A percentile compares a stretch with the other conserved stretches of the same genome.
Evolutionary conservation across 805 yeast species (phyloP).

Genomic region (Candida krabiensis): DNA sequence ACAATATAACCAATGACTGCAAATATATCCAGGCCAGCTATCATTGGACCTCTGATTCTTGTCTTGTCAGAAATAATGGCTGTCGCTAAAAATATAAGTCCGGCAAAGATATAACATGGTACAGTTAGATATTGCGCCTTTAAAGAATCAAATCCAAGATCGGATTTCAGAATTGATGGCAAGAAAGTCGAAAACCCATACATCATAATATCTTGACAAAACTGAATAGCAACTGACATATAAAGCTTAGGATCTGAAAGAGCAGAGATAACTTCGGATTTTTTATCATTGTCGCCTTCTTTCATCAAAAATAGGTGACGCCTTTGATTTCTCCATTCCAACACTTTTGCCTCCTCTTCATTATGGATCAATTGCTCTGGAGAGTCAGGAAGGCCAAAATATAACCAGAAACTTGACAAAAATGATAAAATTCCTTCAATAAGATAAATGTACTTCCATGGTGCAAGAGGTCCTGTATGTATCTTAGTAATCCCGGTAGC

Average conservation of each 20-base stretch:
- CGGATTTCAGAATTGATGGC: slow-evolving; percentile 38
- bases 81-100: slow-evolving; percentile 24
- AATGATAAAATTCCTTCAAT: slow-evolving; percentile 15
- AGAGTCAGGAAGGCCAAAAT: slow-evolving; percentile 12
- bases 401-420: slow-evolving; percentile 7
- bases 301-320: slow-evolving; percentile 10
- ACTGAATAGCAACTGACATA: slow-evolving; percentile 39
- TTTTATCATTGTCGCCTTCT: slow-evolving; percentile 2
- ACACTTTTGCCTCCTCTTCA: slow-evolving; percentile 10
- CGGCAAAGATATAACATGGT: slow-evolving; percentile 39
- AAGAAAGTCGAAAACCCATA: slow-evolving; percentile 45
- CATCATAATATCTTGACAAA: slow-evolving; percentile 42
- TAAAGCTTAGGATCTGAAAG: slow-evolving; percentile 38
- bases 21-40: slow-evolving; percentile 26
- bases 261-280: slow-evolving; percentile 29
- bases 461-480: slow-evolving; percentile 17
- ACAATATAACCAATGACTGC: slow-evolving; percentile 33
- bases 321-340: slow-evolving; percentile 8
- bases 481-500: slow-evolving; percentile 34
- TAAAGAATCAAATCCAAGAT: slow-evolving; percentile 30
- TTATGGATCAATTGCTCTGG: slow-evolving; percentile 8
- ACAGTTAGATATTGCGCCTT: slow-evolving; percentile 41
- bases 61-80: slow-evolving; percentile 30
- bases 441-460: slow-evolving; percentile 20
- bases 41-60: slow-evolving; percentile 33